phyloP scores from a whole-genome alignment of 2,329 filamentous ascomycete species.

The Penicillium hordei region DNA sequence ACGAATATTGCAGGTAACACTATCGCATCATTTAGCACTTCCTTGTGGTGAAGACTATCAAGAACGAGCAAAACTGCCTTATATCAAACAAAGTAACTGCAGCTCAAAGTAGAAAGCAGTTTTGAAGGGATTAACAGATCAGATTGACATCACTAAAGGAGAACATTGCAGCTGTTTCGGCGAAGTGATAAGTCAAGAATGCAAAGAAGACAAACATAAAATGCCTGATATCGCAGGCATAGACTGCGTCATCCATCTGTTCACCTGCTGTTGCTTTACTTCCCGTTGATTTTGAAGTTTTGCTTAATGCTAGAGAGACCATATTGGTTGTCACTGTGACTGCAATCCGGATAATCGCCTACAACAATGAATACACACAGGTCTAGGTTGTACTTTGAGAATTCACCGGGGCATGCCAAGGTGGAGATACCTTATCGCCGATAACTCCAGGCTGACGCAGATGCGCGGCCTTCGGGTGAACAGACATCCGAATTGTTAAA shows the following conservation, averaged over 20 bases:
- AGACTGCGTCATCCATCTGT: background rate
- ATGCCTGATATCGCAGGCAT: slow-evolving; percentile 7
- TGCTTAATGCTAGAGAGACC: background rate
- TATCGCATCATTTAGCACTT: background rate
- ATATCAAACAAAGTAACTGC: background rate
- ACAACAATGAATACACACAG: background rate
- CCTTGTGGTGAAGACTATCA: background rate
- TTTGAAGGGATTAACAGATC: background rate
- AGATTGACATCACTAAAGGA: background rate
- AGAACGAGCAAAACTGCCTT: background rate
- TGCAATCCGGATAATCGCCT: background rate
- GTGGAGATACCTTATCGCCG: slow-evolving; percentile 7
- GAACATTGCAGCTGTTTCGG: background rate
- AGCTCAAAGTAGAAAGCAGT: background rate
- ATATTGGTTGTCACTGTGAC: background rate
- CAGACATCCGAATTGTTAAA: background rate
- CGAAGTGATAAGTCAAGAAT: slow-evolving; percentile 3
- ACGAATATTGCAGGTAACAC: background rate
- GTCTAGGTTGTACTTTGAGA: too few species aligned
- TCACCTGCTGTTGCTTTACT: background rate
- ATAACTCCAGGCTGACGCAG: slow-evolving; percentile 8
- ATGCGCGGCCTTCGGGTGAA: slow-evolving; percentile 7
- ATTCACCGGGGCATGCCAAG: background rate
- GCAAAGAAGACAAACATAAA: slow-evolving; percentile 8
- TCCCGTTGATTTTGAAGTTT: background rate